A percentile compares a stretch with the other conserved stretches of the same genome.
Evolutionary conservation across 1,284 basidiomycete species (phyloP).

Genomic region (Heterobasidion occidentale): DNA sequence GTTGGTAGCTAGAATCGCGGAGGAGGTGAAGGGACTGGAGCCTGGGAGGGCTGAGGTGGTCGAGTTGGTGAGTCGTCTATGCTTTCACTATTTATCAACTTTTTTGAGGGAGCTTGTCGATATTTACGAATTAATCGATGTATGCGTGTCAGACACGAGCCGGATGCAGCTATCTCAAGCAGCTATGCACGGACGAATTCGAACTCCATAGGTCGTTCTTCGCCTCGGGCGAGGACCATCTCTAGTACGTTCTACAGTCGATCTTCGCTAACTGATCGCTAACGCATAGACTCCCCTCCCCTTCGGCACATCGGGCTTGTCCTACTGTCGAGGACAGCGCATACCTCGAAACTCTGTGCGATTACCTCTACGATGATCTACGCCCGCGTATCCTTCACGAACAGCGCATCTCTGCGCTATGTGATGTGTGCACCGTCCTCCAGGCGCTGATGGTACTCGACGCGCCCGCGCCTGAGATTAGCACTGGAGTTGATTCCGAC

Average conservation of each 20-base stretch:
- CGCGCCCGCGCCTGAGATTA: conserved; percentile 29
- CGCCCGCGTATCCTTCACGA: conserved; percentile 92
- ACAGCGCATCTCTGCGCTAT: conserved; percentile 75
- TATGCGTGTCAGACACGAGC: conserved; percentile 57
- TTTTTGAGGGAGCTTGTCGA: background rate
- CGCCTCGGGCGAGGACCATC: conserved; percentile 70
- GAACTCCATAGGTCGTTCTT: conserved; percentile 81
- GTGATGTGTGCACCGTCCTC: conserved; percentile 89
- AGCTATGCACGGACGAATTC: conserved; percentile 85
- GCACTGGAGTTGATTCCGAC: conserved; percentile 25
- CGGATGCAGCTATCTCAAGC: conserved; percentile 86
- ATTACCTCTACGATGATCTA: conserved; percentile 88
- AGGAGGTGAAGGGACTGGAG: conserved; percentile 79
- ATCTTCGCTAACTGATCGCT: background rate
- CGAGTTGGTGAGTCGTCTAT: conserved; percentile 54
- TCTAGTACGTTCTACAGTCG: conserved; percentile 60
- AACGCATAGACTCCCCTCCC: background rate
- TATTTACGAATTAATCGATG: background rate
- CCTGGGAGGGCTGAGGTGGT: conserved; percentile 75
- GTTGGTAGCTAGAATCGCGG: conserved; percentile 60
- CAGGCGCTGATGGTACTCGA: conserved; percentile 92
- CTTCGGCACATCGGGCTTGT: background rate
- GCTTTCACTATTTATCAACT: background rate
- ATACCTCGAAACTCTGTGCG: conserved; percentile 85
- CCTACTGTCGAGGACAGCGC: conserved; percentile 35